Conservation (phyloP, 2,329 filamentous ascomycete genomes). For the Trichoderma simmonsii region DNA sequence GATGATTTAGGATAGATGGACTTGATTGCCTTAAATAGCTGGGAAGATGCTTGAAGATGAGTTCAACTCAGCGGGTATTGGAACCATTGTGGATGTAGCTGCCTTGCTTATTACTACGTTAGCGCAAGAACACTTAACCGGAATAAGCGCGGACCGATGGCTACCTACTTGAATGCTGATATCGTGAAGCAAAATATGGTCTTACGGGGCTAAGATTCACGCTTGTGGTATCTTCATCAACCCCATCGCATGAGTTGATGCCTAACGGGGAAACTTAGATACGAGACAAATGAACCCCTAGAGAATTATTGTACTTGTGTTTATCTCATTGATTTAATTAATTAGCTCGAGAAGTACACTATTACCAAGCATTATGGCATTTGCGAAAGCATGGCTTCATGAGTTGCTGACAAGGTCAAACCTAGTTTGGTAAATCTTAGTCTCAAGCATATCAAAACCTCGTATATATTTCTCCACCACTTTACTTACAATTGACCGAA, state of each 20-base stretch:
- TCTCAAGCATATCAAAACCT: neutral
- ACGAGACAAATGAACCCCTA: neutral
- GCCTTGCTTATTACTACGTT: neutral
- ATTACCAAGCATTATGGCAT: neutral
- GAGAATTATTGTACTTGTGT: neutral
- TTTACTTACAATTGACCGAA: neutral
- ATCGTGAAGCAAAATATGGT: neutral
- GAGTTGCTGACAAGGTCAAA: neutral
- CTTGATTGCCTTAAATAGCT: neutral
- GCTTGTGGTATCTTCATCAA: neutral
- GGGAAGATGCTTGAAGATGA: too few relatives aligned
- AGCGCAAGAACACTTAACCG: neutral
- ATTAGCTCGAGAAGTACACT: neutral
- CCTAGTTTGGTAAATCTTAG: neutral
- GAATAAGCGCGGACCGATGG: neutral
- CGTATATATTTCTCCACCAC: neutral
- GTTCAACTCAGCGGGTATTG: neutral
- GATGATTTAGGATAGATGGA: neutral
- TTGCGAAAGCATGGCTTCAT: neutral
- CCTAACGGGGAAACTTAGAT: neutral
- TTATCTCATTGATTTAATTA: neutral
- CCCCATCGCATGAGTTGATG: neutral
- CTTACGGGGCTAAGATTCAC: neutral
- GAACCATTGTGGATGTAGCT: neutral
- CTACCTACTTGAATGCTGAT: neutral